Conservation (phyloP, 306 rosid genomes). For the Hippophae rhamnoides region DNA sequence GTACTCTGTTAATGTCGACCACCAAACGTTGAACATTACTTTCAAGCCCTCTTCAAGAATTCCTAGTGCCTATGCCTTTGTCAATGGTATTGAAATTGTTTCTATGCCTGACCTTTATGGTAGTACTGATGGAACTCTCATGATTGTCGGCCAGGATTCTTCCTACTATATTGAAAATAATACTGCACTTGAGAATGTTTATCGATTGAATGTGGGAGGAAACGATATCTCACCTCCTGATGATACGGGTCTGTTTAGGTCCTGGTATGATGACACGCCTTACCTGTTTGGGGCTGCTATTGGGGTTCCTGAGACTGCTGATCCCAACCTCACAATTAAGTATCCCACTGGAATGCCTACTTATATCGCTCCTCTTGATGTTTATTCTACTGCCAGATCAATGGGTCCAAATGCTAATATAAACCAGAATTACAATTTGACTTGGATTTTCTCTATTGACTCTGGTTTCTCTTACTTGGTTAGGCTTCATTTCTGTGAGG, state of each 20-base stretch:
- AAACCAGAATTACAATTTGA: constrained; percentile 67
- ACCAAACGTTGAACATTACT: constrained; percentile 46
- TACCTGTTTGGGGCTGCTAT: constrained; percentile 50
- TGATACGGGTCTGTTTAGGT: constrained; percentile 80
- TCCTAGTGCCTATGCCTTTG: constrained; percentile 61
- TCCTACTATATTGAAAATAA: constrained; percentile 35
- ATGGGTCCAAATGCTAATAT: constrained; percentile 55
- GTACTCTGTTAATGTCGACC: constrained; percentile 49
- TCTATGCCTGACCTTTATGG: constrained; percentile 77
- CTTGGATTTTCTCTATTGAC: constrained; percentile 71
- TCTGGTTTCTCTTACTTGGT: constrained; percentile 74
- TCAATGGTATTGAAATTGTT: constrained; percentile 85
- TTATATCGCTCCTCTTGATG: constrained; percentile 59
- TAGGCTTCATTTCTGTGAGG: constrained; percentile 89
- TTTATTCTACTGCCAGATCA: constrained; percentile 69
- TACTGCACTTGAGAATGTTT: constrained; percentile 64
- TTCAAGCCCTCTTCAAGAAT: constrained; percentile 50
- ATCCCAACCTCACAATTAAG: constrained; percentile 31
- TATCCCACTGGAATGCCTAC: constrained; percentile 35
- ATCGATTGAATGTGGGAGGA: constrained; percentile 81
- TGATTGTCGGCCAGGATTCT: constrained; percentile 36
- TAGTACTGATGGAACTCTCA: constrained; percentile 20
- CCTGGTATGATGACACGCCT: constrained; percentile 62
- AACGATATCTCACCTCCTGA: constrained; percentile 60
- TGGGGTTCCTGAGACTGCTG: constrained; percentile 54